Base-by-base conservation (phyloP, 441 rosid species). In the Daphne laureola region DNA sequence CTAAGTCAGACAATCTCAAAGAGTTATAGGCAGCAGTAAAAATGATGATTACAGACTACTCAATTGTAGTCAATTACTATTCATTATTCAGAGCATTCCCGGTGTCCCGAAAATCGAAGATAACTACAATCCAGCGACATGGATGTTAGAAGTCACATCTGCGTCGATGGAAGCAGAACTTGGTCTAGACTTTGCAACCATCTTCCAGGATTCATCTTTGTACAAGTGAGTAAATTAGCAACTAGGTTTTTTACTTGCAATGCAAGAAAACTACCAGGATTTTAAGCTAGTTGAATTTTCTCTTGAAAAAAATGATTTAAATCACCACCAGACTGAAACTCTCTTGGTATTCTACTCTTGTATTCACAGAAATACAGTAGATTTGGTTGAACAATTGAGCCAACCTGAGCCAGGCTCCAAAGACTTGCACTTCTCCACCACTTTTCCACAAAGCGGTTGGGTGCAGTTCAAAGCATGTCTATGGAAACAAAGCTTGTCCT, bases 71-170 rank as follows among this genome's bases (percentile, higher is more conserved):
- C 41, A 54, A 54, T 42, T n/a, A 21, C 1, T 14, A 25, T 54
- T 6, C 8, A 21, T 17, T 21, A 21, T 31, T 31, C 38, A 53
- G 57, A 31, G 47, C n/a, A 53, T 53, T 40, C 46, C 57, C 13
- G 87, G 82, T 54, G 76, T 76, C 9, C 68, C 80, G 3, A 80
- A 77, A 67, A 82, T 85, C 45, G 76, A 59, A 57, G 63, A 63
- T 27, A 75, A 77, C 46, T 78, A 77, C 46, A 85, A 85, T 66
- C 90, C 87, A 3, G 83, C 93, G 8, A 77, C 90, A 59, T 82
- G 82, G 90, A 71, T 78, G 83, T 41, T 86, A 47, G 86, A 80
- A 46, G 77, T 79, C 59, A 78, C 85, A 55, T 75, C 79, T 35
- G 58, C 54, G 58, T 78, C 87, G 17, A 59, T 63, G 14, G 87